Evolutionary conservation across 257 asterid genomes (phyloP).

Genomic region (Petunia secreta): DNA sequence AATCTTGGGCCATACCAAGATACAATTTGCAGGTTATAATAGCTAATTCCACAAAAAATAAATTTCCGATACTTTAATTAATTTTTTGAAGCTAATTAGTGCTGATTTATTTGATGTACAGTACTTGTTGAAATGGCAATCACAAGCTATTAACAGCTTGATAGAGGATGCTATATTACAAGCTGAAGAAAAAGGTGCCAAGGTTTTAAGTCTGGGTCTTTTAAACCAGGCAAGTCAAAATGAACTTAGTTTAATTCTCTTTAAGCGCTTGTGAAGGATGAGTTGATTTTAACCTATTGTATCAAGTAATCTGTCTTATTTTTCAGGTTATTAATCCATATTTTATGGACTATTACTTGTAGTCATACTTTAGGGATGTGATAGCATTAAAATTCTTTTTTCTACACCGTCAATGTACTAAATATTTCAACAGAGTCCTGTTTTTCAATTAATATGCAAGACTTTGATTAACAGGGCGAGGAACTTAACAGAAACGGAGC

Average conservation of each 20-base stretch:
- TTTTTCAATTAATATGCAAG: background rate
- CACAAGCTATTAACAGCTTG: conserved; percentile 23
- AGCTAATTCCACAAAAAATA: background rate
- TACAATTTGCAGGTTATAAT: conserved; percentile 49
- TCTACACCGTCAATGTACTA: no score
- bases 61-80: no score
- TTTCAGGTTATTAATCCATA: background rate
- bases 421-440: no score
- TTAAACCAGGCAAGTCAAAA: conserved; percentile 27
- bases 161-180: conserved; percentile 25
- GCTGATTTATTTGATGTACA: background rate
- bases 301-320: no score
- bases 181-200: conserved; percentile 25
- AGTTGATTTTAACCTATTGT: background rate
- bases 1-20: conserved; percentile 60
- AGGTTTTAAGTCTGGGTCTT: conserved; percentile 27
- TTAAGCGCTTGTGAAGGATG: background rate
- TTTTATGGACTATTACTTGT: background rate
- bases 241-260: background rate
- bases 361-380: no score
- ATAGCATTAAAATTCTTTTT: background rate
- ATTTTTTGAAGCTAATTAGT: background rate
- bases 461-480: conserved; percentile 49
- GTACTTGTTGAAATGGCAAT: conserved; percentile 27
- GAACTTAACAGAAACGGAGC: conserved; percentile 63